Evolutionary conservation across 805 yeast species (phyloP), one percentile per base, ranked within the genome.

Genomic region (Wickerhamiella occidentalis): DNA sequence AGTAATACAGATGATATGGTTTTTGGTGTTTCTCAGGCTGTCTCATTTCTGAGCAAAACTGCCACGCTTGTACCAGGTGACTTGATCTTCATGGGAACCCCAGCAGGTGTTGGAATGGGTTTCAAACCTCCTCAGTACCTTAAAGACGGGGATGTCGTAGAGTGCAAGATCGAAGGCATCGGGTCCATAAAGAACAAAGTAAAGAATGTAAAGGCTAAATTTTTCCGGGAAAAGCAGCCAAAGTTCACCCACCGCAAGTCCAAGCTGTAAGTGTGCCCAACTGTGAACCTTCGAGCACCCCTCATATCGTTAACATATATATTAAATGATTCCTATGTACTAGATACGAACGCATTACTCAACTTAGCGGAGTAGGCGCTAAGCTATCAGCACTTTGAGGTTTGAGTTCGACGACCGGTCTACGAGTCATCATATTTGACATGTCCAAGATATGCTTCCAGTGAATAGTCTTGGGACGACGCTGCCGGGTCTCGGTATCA

Each of bases 391-490:
- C n/a, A 17, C 12, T 21, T 11, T 11, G 22, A 7, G 33, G 12
- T 9, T 44, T 25, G 41, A 43, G 21, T 28, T 36, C 44, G 21
- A 48, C 51, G 13, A 58, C 50, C 0, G 68, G 67, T 17, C 68
- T 55, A 35, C 66, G 64, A 36, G 82, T 94, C 64, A 90, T 71
- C 67, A 79, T 80, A 69, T 87, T 95, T 51, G 90, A 84, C 62
- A 85, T 76, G 45, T 80, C 82, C 61, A 94, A 75, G 47, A 80
- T 70, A 26, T 72, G 72, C 45, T 73, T 71, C 98, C 98, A 92
- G 67, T 83, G 86, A 45, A 87, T 80, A 51, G 72, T 68, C 71
- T 85, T 87, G 59, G 97, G 95, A 77, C 92, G 80, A 72, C 99
- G 82, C 65, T 71, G 77, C 19, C 68, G 71, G 33, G 84, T 64